These are phyloP conservation scores for Fusarium solani-melongenae DNA, from an alignment of 2,329 filamentous ascomycete genomes.

Conservation along the genomic window DNA sequence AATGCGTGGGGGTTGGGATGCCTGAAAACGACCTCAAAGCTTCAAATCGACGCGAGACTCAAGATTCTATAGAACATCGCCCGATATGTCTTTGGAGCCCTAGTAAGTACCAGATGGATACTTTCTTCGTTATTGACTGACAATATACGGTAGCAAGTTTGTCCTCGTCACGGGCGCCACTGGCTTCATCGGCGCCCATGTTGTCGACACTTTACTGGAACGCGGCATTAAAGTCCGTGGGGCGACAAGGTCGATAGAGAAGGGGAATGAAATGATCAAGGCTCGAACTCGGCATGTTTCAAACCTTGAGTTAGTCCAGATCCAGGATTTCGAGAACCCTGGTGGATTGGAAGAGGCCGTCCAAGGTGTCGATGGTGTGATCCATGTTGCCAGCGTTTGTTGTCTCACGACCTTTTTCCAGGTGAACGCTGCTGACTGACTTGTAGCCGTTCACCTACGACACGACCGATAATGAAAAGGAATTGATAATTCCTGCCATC, in stretches of 20 bases:
- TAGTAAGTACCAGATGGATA: neutral
- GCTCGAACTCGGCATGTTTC: constrained; percentile 49
- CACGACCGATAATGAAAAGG: constrained; percentile 56
- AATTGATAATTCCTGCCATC: constrained; percentile 58
- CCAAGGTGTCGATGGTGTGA: constrained; percentile 54
- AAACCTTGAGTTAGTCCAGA: constrained; percentile 54
- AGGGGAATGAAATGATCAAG: constrained; percentile 50
- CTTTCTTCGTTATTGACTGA: neutral
- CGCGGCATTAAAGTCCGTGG: constrained; percentile 48
- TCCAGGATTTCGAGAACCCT: constrained; percentile 54
- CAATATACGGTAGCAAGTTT: neutral
- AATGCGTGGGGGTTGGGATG: neutral
- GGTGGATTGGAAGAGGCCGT: constrained; percentile 52
- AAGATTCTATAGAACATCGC: neutral
- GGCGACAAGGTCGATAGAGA: constrained; percentile 44
- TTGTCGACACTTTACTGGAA: constrained; percentile 46
- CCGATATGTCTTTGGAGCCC: neutral
- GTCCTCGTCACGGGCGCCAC: constrained; percentile 42
- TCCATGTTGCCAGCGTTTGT: constrained; percentile 58
- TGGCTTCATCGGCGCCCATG: constrained; percentile 49
- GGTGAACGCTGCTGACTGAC: neutral
- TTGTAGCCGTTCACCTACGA: constrained; percentile 56
- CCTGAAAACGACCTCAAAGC: neutral
- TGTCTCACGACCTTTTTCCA: rapidly evolving
- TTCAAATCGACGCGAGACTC: neutral